Evolutionary conservation across 768 basidiomycete genomes (phyloP).

Genomic region (Saitozyma podzolica): DNA sequence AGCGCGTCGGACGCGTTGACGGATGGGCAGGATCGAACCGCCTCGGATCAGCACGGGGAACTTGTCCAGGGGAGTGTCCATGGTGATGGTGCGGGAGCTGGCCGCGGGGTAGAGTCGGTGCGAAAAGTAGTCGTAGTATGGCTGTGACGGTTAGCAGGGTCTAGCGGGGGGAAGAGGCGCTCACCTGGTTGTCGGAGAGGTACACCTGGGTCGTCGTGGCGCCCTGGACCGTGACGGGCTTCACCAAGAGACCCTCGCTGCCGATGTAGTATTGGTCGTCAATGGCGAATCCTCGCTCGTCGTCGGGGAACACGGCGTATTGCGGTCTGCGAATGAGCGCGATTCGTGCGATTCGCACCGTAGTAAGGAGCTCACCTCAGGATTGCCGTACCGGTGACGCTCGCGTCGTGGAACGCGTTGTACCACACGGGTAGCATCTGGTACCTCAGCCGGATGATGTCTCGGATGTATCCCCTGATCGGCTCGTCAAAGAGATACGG

Average conservation of each 20-base stretch:
- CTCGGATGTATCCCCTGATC: constrained; percentile 76
- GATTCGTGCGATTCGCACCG: not conserved
- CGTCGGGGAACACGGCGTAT: constrained; percentile 88
- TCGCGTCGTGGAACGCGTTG: constrained; percentile 90
- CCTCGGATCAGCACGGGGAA: constrained; percentile 86
- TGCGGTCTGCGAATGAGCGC: constrained; percentile 68
- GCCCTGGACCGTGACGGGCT: constrained; percentile 79
- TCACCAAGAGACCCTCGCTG: constrained; percentile 80
- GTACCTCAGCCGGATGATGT: constrained; percentile 79
- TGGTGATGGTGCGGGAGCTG: constrained; percentile 60
- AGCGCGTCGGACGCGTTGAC: constrained; percentile 80
- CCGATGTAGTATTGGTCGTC: constrained; percentile 96
- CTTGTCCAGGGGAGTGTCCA: constrained; percentile 75
- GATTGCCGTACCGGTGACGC: constrained; percentile 75
- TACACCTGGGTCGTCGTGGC: constrained; percentile 72
- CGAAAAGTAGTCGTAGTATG: constrained; percentile 93
- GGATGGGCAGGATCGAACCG: constrained; percentile 82
- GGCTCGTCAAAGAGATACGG: constrained; percentile 90
- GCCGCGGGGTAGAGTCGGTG: constrained; percentile 60
- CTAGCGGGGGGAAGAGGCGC: constrained; percentile 7
- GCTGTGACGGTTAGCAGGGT: constrained; percentile 54
- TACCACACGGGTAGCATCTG: constrained; percentile 91
- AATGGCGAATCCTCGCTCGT: constrained; percentile 76
- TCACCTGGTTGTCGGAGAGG: constrained; percentile 75
- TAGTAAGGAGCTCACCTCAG: constrained; percentile 61